Evolutionary conservation across 352 stramenopile genomes (phyloP).

Genomic region (Bremia lactucae): DNA sequence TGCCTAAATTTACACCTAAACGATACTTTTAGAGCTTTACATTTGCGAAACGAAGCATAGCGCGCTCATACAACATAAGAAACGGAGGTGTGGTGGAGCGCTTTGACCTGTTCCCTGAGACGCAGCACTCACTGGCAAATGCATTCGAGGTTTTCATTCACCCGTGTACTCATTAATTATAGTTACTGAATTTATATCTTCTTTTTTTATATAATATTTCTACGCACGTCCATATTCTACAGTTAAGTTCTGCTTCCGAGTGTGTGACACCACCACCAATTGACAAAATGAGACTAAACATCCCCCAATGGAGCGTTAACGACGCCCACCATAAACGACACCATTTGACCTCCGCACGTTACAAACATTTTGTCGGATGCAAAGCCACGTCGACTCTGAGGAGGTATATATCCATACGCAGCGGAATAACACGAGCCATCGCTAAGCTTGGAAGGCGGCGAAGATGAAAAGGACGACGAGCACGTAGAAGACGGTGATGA

Average conservation of each 20-base stretch:
- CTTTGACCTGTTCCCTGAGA: constrained; percentile 54
- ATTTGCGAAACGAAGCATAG: constrained; percentile 66
- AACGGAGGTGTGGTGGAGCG: constrained; percentile 44
- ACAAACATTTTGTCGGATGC: constrained; percentile 62
- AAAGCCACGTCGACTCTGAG: constrained; percentile 14
- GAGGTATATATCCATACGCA: constrained; percentile 11
- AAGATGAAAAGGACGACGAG: constrained; percentile 22
- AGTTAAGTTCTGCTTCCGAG: too few species aligned
- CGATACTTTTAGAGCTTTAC: constrained; percentile 34
- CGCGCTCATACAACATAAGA: constrained; percentile 54
- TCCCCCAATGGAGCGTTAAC: constrained; percentile 61
- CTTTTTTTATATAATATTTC: neutral
- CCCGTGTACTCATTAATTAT: constrained; percentile 38
- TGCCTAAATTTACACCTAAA: too few species aligned
- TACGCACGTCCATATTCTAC: constrained; percentile 20
- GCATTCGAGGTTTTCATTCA: constrained; percentile 56
- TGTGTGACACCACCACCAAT: too few species aligned
- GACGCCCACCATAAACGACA: constrained; percentile 78
- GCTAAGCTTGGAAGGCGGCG: constrained; percentile 10
- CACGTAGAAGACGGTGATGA: constrained; percentile 26
- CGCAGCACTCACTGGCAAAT: constrained; percentile 48
- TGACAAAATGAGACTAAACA: too few species aligned
- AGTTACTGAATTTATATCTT: constrained; percentile 3
- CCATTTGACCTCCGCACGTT: constrained; percentile 66
- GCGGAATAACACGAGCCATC: constrained; percentile 11